Conservation (phyloP, 176 grass and related monocot species). For the Oryza nivara region DNA sequence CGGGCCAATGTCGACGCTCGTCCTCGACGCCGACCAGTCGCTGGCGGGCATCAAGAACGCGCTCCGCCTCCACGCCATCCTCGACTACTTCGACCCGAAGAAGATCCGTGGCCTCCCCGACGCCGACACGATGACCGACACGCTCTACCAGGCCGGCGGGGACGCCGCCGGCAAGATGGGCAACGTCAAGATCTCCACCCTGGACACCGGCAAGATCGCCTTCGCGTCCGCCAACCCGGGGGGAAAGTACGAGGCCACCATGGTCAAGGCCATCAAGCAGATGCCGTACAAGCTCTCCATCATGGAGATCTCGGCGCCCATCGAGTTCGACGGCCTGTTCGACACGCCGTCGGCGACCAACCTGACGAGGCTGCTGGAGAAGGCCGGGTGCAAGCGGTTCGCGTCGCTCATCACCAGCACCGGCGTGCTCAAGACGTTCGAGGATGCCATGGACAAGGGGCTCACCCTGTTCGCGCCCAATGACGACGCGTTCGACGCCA, state of each 20-base stretch:
- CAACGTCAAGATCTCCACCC: conserved; percentile 68
- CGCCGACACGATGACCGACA: conserved; percentile 60
- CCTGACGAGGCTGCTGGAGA: conserved; percentile 74
- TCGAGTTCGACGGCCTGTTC: conserved; percentile 80
- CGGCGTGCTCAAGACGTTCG: conserved; percentile 76
- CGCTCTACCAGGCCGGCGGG: conserved; percentile 91
- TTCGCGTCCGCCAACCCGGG: conserved; percentile 63
- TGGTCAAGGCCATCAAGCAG: conserved; percentile 71
- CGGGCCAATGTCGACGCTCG: conserved; percentile 67
- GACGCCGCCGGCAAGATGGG: conserved; percentile 58
- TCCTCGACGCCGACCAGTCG: conserved; percentile 52
- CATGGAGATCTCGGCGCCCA: conserved; percentile 61
- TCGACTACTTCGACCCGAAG: conserved; percentile 89
- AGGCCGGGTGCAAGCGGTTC: conserved; percentile 88
- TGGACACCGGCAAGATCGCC: conserved; percentile 58
- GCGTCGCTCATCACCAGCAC: conserved; percentile 56
- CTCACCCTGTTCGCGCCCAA: conserved; percentile 88
- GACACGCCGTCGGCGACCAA: conserved; percentile 52
- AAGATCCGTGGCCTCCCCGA: conserved; percentile 66
- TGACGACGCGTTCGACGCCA: conserved; percentile 76
- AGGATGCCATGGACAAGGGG: conserved; percentile 75
- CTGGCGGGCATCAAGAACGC: conserved; percentile 89
- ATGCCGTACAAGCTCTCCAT: conserved; percentile 73
- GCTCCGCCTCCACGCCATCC: conserved; percentile 70
- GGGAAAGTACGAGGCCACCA: conserved; percentile 60